A percentile compares a stretch with the other conserved stretches of the same genome.
Conservation (phyloP, 345 rosid species). For the Eutrema japonicum region DNA sequence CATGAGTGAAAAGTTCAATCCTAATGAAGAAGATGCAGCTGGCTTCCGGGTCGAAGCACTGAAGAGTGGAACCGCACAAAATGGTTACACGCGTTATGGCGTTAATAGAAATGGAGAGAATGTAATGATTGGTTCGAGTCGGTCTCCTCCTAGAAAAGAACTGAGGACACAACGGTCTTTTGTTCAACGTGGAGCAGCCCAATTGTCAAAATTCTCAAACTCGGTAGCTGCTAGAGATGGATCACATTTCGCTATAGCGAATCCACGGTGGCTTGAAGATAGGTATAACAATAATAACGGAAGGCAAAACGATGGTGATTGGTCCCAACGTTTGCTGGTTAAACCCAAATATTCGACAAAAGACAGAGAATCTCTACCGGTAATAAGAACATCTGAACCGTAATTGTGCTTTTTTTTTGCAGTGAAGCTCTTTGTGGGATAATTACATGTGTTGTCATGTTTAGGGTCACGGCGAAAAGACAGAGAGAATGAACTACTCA, state of each 20-base stretch:
- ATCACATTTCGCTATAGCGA: slow-evolving; percentile 53
- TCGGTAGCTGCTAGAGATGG: slow-evolving; percentile 80
- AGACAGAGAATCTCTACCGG: slow-evolving; percentile 46
- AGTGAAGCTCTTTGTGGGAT: slow-evolving; percentile 21
- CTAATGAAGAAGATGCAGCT: slow-evolving; percentile 51
- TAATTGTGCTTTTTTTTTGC: slow-evolving; percentile 18
- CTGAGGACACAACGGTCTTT: slow-evolving; percentile 59
- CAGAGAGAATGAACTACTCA: slow-evolving; percentile 60
- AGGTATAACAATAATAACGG: slow-evolving; percentile 25
- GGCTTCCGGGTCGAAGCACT: slow-evolving; percentile 47
- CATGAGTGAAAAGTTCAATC: slow-evolving; percentile 42
- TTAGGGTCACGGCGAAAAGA: slow-evolving; percentile 49
- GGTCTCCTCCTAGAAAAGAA: slow-evolving; percentile 45
- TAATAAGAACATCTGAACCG: slow-evolving; percentile 37
- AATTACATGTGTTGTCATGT: slow-evolving; percentile 9
- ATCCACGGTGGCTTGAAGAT: slow-evolving; percentile 52
- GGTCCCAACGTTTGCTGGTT: slow-evolving; percentile 57
- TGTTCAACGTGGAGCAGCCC: slow-evolving; percentile 50
- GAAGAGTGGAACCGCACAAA: slow-evolving; percentile 45
- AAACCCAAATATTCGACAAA: slow-evolving; percentile 48
- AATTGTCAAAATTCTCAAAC: slow-evolving; percentile 74
- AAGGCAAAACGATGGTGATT: slow-evolving; percentile 44
- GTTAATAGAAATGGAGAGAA: slow-evolving; percentile 42
- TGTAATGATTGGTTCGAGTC: slow-evolving; percentile 38
- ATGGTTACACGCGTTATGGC: slow-evolving; percentile 40